Evolutionary conservation across 164 flowering plant species (phyloP).

Genomic region (Umbellularia californica): DNA sequence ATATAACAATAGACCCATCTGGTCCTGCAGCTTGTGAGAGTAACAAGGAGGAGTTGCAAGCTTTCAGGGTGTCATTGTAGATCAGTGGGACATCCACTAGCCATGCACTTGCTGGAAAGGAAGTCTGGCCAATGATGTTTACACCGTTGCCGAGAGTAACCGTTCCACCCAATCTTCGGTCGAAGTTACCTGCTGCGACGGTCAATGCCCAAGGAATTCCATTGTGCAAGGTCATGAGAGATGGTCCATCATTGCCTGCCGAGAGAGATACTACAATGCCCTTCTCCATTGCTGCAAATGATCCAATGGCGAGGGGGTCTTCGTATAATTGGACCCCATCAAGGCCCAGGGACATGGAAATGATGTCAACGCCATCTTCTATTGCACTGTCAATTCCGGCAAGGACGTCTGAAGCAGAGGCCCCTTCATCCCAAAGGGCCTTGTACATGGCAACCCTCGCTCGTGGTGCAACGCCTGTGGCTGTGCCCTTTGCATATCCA

Average conservation of each 20-base stretch:
- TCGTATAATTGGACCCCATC: slow-evolving; percentile 13
- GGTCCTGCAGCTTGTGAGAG: slow-evolving; percentile 1
- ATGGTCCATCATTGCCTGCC: slow-evolving; percentile 36
- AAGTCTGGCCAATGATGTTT: slow-evolving; percentile 8
- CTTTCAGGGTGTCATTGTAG: slow-evolving; percentile 11
- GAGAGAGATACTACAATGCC: slow-evolving; percentile 37
- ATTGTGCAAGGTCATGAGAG: slow-evolving; percentile 19
- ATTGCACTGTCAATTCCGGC: slow-evolving; percentile 48
- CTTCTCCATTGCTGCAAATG: slow-evolving; percentile 40
- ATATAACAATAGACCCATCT: slow-evolving; percentile 12
- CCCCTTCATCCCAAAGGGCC: slow-evolving; percentile 13
- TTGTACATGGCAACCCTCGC: slow-evolving; percentile 49
- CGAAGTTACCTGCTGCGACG: slow-evolving; percentile 36
- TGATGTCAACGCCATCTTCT: slow-evolving; percentile 40
- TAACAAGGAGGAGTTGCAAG: not conserved
- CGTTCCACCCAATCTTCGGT: slow-evolving; percentile 18
- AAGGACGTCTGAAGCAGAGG: slow-evolving; percentile 23
- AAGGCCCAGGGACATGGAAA: slow-evolving; percentile 40
- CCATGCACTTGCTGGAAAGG: slow-evolving; percentile 20
- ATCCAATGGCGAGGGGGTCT: slow-evolving; percentile 35
- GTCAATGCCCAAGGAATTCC: slow-evolving; percentile 51
- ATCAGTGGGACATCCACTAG: not conserved
- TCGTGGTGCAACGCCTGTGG: slow-evolving; percentile 30
- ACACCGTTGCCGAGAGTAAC: slow-evolving; percentile 11
- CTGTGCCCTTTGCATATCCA: slow-evolving; percentile 40